Base-by-base conservation (phyloP, 2,329 filamentous ascomycete species). In the Botrytis tulipae region DNA sequence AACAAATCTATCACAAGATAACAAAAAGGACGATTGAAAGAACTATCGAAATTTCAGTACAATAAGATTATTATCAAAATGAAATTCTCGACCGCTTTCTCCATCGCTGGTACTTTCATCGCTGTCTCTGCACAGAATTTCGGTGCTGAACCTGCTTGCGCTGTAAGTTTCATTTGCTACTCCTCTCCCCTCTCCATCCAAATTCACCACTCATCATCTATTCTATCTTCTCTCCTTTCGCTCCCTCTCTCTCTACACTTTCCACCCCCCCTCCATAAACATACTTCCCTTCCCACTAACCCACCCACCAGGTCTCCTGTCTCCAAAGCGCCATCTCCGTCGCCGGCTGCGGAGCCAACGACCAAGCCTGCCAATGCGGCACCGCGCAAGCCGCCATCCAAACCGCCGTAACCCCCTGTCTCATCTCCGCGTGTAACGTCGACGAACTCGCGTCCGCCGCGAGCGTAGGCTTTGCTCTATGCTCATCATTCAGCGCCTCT, bases 341-440 rank as follows among this genome's bases (percentile, higher is more conserved):
- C 74, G 79, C 80, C 63, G 83, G 82, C 78, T 85, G 84, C 78
- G 54, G 74, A 6, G 74, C 82, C 76, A 75, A 74, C 68, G 83
- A 85, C 74, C 78, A 80, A 16, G 78, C 77, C 69, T 86, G 84
- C 79, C 81, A 81, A 76, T 86, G 84, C 79, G 76, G 76, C 51
- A 68, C 73, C 54, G 73, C 67, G 5, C 59, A 79, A 40, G n/a
- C 80, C 25, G 74, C 73, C 2, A 82, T 79, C 72, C 82, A 83
- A 78, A 73, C 73, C 57, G 76, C 79, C 74, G 80, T 84, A 48
- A 71, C 76, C 35, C 72, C 77, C 51, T 73, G 80, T 62, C 79
- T 82, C 72, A 72, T 79, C 74, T 75, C 78, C 37, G 79, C 80
- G 59, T 87, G 85, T 78, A 73, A 74, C 18, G 40, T 75, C 35